Evolutionary conservation across 208 protist genomes (phyloP).

Genomic region (Phytomonas sp.): DNA sequence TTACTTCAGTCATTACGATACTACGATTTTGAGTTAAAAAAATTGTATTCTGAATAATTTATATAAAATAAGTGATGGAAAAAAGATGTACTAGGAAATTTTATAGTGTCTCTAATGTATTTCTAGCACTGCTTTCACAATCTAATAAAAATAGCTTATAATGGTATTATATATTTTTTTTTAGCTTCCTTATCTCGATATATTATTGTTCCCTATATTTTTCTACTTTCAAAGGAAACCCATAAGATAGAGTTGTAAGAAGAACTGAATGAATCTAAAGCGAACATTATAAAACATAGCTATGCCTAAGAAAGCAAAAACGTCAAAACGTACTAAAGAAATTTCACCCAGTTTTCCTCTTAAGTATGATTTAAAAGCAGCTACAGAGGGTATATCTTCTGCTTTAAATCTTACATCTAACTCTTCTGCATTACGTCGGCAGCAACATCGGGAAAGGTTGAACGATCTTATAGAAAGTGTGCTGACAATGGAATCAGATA

Average conservation of each 20-base stretch:
- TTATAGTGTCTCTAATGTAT: neutral
- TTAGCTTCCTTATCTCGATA: slow-evolving; percentile 4
- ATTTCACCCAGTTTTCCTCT: neutral
- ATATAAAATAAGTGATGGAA: neutral
- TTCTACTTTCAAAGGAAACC: slow-evolving; percentile 4
- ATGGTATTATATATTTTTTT: slow-evolving; percentile 13
- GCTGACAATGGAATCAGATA: neutral
- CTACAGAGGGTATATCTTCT: slow-evolving; percentile 1
- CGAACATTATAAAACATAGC: neutral
- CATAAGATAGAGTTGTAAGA: neutral
- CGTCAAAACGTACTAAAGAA: neutral
- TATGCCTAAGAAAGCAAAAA: slow-evolving; percentile 5
- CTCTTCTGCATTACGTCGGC: neutral
- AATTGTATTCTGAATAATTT: neutral
- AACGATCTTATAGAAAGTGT: neutral
- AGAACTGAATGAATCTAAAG: slow-evolving; percentile 1
- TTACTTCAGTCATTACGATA: slow-evolving; percentile 3
- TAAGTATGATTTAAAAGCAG: neutral
- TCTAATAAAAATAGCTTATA: neutral
- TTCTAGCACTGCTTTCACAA: neutral
- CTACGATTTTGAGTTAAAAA: neutral
- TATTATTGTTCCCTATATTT: slow-evolving; percentile 15
- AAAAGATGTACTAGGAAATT: neutral
- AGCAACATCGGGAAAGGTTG: neutral
- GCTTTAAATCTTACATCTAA: neutral